A percentile compares a stretch with the other conserved stretches of the same genome.
Evolutionary conservation across 495 filamentous ascomycete genomes (phyloP).

Genomic region (Neurospora sp.): DNA sequence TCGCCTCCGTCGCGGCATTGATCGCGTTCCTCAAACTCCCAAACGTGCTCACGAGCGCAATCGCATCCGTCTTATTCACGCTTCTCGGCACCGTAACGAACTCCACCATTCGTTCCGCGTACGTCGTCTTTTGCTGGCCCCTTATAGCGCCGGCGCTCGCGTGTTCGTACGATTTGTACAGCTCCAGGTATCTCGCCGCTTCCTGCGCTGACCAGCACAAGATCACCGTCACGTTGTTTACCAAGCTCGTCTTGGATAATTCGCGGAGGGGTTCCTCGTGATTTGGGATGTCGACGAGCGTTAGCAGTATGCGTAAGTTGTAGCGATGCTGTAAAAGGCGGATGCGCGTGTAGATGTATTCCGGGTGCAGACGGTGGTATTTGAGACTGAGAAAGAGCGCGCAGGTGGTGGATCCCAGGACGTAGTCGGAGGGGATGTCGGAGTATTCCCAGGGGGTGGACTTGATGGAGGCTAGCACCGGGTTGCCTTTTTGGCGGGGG

Average conservation of each 20-base stretch:
- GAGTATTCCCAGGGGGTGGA: conserved; percentile 93
- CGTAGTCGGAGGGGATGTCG: conserved; percentile 89
- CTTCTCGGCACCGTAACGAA: conserved; percentile 83
- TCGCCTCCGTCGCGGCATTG: conserved; percentile 54
- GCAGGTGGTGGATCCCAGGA: conserved; percentile 77
- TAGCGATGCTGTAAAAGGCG: conserved; percentile 69
- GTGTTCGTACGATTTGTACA: conserved; percentile 88
- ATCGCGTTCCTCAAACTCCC: conserved; percentile 76
- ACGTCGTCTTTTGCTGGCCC: conserved; percentile 69
- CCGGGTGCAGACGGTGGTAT: conserved; percentile 93
- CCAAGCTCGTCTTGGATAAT: conserved; percentile 68
- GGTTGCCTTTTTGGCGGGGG: conserved; percentile 82
- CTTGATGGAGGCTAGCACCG: conserved; percentile 71
- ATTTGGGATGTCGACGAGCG: conserved; percentile 80
- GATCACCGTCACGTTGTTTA: conserved; percentile 86
- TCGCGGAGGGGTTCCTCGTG: conserved; percentile 77
- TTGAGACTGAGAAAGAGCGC: conserved; percentile 91
- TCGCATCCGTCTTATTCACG: conserved; percentile 90
- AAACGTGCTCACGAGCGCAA: conserved; percentile 77
- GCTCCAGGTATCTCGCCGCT: conserved; percentile 82
- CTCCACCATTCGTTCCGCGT: conserved; percentile 82
- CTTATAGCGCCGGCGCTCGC: conserved; percentile 71
- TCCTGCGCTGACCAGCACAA: conserved; percentile 91
- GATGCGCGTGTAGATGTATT: conserved; percentile 94
- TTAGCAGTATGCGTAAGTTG: conserved; percentile 70